Evolutionary conservation across 2,329 filamentous ascomycete species (phyloP).

Genomic region (Simplicillium aogashimaense): DNA sequence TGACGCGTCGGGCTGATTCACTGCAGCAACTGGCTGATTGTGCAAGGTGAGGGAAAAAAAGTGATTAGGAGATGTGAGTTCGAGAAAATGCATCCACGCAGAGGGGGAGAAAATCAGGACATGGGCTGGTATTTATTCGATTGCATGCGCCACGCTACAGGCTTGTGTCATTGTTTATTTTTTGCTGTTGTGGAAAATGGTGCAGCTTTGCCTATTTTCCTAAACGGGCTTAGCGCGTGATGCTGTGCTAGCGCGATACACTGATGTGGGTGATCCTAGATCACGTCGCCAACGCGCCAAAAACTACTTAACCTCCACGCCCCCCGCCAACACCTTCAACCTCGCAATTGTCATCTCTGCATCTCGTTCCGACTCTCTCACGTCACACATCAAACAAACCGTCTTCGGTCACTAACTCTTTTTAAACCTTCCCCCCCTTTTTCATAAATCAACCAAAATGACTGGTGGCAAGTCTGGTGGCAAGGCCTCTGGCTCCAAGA

Average conservation of each 20-base stretch:
- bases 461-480: constrained; percentile 99
- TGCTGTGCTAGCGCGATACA: constrained; percentile 13
- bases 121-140: not conserved
- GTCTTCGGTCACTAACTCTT: constrained; percentile 11
- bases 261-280: constrained; percentile 37
- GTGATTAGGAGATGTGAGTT: too few relatives aligned
- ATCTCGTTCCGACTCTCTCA: constrained; percentile 6
- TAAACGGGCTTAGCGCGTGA: constrained; percentile 19
- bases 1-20: too few relatives aligned
- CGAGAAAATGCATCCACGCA: not conserved
- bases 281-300: constrained; percentile 32
- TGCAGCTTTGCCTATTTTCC: constrained; percentile 17
- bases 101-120: not conserved
- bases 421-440: constrained; percentile 16
- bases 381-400: too few relatives aligned
- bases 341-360: constrained; percentile 13
- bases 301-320: constrained; percentile 47
- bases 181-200: constrained; percentile 4
- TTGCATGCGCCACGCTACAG: constrained; percentile 1
- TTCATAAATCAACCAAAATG: constrained; percentile 63
- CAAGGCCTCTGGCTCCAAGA: constrained; percentile 99
- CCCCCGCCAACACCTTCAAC: constrained; percentile 31
- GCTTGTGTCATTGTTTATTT: constrained; percentile 16
- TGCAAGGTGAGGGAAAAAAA: too few relatives aligned
- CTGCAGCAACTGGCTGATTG: too few relatives aligned